Evolutionary conservation across 495 filamentous ascomycete genomes (phyloP).

Genomic region (Aspergillus steynii): DNA sequence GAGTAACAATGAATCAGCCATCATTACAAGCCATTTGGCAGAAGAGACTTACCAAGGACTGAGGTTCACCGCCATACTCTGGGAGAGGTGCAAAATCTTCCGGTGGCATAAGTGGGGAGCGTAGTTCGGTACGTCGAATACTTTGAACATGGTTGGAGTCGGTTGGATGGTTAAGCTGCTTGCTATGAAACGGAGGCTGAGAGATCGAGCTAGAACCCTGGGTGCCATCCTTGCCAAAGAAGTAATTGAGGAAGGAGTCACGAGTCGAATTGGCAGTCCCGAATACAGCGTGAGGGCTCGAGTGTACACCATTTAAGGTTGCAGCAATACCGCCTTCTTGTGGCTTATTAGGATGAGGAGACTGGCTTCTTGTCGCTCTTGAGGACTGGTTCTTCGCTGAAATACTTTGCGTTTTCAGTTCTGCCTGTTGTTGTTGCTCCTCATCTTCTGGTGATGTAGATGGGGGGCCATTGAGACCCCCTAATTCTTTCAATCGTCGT

Average conservation of each 20-base stretch:
- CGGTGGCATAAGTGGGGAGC: constrained; percentile 37
- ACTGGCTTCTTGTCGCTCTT: constrained; percentile 73
- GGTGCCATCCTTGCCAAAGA: constrained; percentile 91
- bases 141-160: constrained; percentile 85
- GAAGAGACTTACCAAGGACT: constrained; percentile 57
- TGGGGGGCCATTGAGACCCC: constrained; percentile 70
- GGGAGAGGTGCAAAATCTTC: constrained; percentile 43
- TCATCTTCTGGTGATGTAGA: constrained; percentile 74
- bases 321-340: constrained; percentile 61
- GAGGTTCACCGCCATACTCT: constrained; percentile 51
- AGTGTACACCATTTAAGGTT: constrained; percentile 65
- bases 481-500: constrained; percentile 76
- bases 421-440: constrained; percentile 49
- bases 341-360: constrained; percentile 69
- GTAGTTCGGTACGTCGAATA: constrained; percentile 70
- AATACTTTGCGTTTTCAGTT: constrained; percentile 50
- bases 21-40: constrained; percentile 21
- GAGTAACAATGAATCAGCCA: constrained; percentile 31
- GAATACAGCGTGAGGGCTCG: constrained; percentile 63
- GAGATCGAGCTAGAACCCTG: constrained; percentile 38
- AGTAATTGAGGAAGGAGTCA: constrained; percentile 96
- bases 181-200: constrained; percentile 43
- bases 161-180: constrained; percentile 69
- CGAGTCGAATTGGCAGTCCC: constrained; percentile 55
- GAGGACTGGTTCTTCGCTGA: constrained; percentile 58